phyloP scores from a whole-genome alignment of 306 rosid genomes.

The Casuarina equisetifolia region DNA sequence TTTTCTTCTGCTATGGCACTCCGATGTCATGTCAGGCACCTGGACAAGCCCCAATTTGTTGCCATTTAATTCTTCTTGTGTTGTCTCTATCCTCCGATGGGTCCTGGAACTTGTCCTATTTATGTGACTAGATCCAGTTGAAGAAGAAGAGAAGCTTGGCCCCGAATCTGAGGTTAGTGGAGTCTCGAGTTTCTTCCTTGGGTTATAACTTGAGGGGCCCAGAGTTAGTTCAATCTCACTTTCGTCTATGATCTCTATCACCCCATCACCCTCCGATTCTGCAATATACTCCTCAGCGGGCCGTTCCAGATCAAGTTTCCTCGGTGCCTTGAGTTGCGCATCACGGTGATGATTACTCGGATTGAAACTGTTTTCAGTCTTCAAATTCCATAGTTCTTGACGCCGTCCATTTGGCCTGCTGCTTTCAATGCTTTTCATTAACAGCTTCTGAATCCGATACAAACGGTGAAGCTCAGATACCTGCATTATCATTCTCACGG shows the following conservation, averaged over 20 bases:
- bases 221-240: slow-evolving; percentile 72
- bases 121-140: slow-evolving; percentile 69
- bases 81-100: slow-evolving; percentile 24
- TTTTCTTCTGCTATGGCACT: slow-evolving; percentile 35
- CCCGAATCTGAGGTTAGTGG: slow-evolving; percentile 57
- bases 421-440: slow-evolving; percentile 62
- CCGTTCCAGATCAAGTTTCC: slow-evolving; percentile 63
- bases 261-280: slow-evolving; percentile 38
- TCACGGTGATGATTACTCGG: slow-evolving; percentile 32
- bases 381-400: slow-evolving; percentile 46
- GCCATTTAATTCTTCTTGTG: slow-evolving; percentile 38
- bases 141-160: slow-evolving; percentile 66
- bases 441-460: slow-evolving; percentile 70
- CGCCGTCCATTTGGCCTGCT: slow-evolving; percentile 37
- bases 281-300: slow-evolving; percentile 42
- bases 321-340: slow-evolving; percentile 33
- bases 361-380: slow-evolving; percentile 44
- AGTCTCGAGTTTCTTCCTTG: slow-evolving; percentile 56
- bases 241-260: slow-evolving; percentile 65
- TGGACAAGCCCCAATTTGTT: slow-evolving; percentile 29
- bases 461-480: slow-evolving; percentile 85
- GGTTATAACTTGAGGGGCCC: slow-evolving; percentile 65
- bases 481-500: slow-evolving; percentile 35
- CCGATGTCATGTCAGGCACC: slow-evolving; percentile 34
- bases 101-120: slow-evolving; percentile 43